A percentile compares a stretch with the other conserved stretches of the same genome.
phyloP scores from a whole-genome alignment of 164 flowering plant genomes.

The Nelumbo lutea region DNA sequence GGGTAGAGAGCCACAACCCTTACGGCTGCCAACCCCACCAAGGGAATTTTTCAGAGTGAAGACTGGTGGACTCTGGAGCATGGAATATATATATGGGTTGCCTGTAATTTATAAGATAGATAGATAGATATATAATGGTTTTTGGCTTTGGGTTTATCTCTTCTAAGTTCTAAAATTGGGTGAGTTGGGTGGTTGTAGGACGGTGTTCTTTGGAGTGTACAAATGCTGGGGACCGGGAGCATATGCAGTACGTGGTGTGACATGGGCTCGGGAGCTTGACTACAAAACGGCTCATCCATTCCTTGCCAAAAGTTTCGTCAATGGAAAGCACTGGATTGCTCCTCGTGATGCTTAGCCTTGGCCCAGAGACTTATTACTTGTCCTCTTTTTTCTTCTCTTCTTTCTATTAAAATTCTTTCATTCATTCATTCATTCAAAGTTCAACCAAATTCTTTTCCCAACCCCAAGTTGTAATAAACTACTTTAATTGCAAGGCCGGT shows the following conservation, averaged over 20 bases:
- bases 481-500: too few relatives aligned
- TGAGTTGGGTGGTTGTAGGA: conserved; percentile 34
- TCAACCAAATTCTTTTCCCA: too few relatives aligned
- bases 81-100: too few relatives aligned
- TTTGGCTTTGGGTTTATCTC: neutral
- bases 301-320: conserved; percentile 81
- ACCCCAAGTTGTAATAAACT: too few relatives aligned
- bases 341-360: conserved; percentile 52
- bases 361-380: neutral
- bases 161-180: neutral
- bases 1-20: too few relatives aligned
- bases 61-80: too few relatives aligned
- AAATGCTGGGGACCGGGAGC: conserved; percentile 91
- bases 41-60: too few relatives aligned
- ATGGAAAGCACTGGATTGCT: conserved; percentile 90
- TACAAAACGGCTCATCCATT: conserved; percentile 66
- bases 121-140: too few relatives aligned
- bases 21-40: too few relatives aligned
- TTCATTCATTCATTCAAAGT: neutral
- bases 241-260: conserved; percentile 46
- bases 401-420: neutral
- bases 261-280: conserved; percentile 83
- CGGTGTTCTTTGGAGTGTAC: conserved; percentile 78
- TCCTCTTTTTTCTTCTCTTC: neutral
- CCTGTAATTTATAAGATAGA: too few relatives aligned